Percentiles rank a stretch among this genome's conserved stretches.
These are phyloP conservation scores for Diaporthe vexans DNA, from an alignment of 2,329 filamentous ascomycete genomes.

Conservation along the genomic window DNA sequence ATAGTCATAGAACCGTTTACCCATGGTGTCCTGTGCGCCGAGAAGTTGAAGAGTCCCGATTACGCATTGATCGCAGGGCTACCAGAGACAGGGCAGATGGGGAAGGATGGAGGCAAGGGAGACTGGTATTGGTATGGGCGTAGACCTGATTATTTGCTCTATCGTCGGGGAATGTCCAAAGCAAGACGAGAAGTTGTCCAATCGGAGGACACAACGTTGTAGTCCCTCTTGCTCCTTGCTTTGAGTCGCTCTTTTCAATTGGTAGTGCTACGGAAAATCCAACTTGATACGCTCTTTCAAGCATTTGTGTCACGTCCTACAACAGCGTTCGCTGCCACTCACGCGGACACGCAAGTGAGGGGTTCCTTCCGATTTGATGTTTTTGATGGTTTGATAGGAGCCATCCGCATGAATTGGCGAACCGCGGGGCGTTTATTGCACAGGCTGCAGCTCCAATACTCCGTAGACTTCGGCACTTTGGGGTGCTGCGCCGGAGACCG, in stretches of 20 bases:
- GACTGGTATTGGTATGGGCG: constrained; percentile 30
- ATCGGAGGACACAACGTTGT: constrained; percentile 23
- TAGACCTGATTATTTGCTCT: constrained; percentile 33
- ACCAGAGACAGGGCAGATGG: constrained; percentile 39
- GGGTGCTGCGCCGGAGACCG: background rate
- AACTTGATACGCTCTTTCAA: constrained; percentile 40
- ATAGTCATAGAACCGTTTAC: constrained; percentile 25
- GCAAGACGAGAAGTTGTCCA: constrained; percentile 32
- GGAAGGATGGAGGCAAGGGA: constrained; percentile 25
- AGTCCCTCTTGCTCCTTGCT: constrained; percentile 28
- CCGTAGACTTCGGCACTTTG: too few relatives aligned
- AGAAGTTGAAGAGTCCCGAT: constrained; percentile 34
- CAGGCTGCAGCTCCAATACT: background rate
- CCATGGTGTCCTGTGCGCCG: constrained; percentile 38
- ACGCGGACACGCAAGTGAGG: background rate
- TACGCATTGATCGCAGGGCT: constrained; percentile 36
- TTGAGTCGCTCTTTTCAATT: constrained; percentile 40
- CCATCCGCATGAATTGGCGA: background rate
- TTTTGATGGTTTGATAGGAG: background rate
- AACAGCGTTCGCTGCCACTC: background rate
- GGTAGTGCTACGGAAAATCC: constrained; percentile 35
- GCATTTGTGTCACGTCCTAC: constrained; percentile 5
- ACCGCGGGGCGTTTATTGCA: background rate
- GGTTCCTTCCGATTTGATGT: background rate
- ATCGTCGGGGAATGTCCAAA: constrained; percentile 35